A percentile compares a stretch with the other conserved stretches of the same genome.
phyloP scores from a whole-genome alignment of 352 stramenopile genomes.

The Globisporangium sylvaticum region DNA sequence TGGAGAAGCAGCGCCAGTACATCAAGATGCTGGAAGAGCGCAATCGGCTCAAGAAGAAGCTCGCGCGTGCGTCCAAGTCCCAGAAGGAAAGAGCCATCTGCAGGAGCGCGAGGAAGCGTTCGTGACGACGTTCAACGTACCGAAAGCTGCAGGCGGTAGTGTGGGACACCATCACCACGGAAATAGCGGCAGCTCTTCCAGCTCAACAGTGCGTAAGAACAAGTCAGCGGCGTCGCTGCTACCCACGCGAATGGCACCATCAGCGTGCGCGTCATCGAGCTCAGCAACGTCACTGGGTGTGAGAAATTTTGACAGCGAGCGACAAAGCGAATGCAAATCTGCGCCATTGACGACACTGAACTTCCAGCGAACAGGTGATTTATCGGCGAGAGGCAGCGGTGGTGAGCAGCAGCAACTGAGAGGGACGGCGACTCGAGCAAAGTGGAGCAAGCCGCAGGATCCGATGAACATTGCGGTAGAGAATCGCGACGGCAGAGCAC shows the following conservation, averaged over 20 bases:
- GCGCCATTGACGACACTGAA: conserved; percentile 42
- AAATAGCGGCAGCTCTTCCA: not conserved
- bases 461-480: conserved; percentile 39
- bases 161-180: not conserved
- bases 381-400: conserved; percentile 5
- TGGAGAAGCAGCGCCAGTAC: conserved; percentile 79
- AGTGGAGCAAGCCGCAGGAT: conserved; percentile 49
- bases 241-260: conserved; percentile 23
- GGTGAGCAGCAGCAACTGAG: conserved; percentile 9
- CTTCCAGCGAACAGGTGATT: conserved; percentile 12
- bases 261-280: not conserved
- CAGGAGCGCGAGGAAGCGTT: conserved; percentile 73
- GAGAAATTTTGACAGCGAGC: conserved; percentile 12
- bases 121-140: conserved; percentile 76
- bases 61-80: conserved; percentile 52
- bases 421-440: conserved; percentile 26
- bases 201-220: conserved; percentile 29
- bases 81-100: conserved; percentile 43
- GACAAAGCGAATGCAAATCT: conserved; percentile 29
- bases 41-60: conserved; percentile 78
- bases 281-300: not conserved
- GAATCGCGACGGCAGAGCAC: conserved; percentile 29
- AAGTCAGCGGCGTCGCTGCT: conserved; percentile 43
- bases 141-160: conserved; percentile 2
- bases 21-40: conserved; percentile 83